These are phyloP conservation scores for Fusarium citri DNA, from an alignment of 2,329 filamentous ascomycete species.

Conservation along the genomic window DNA sequence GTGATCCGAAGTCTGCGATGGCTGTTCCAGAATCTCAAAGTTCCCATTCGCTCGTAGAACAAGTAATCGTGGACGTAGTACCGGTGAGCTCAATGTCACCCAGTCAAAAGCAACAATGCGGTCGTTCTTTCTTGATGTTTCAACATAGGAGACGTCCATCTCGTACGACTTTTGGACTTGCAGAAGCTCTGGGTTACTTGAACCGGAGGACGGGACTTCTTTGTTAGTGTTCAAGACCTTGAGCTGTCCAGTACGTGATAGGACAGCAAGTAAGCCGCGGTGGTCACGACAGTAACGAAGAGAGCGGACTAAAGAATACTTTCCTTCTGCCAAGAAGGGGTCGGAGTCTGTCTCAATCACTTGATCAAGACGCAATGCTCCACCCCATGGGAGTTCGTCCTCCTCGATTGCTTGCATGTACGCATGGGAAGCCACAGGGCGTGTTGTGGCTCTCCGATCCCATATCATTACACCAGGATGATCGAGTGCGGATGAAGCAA, in stretches of 20 bases:
- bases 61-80: constrained; percentile 67
- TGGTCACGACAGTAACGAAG: constrained; percentile 73
- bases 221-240: constrained; percentile 70
- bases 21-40: constrained; percentile 72
- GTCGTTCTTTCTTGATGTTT: constrained; percentile 64
- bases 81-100: constrained; percentile 68
- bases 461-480: constrained; percentile 81
- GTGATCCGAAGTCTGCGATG: constrained; percentile 68
- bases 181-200: constrained; percentile 68
- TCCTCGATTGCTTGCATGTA: constrained; percentile 70
- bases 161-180: constrained; percentile 70
- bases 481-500: constrained; percentile 81
- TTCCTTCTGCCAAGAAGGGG: constrained; percentile 62
- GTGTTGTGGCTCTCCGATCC: constrained; percentile 75
- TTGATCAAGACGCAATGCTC: constrained; percentile 67
- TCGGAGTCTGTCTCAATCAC: constrained; percentile 68
- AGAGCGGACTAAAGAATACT: constrained; percentile 70
- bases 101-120: constrained; percentile 76
- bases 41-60: constrained; percentile 70
- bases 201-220: constrained; percentile 60
- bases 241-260: constrained; percentile 72
- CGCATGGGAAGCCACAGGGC: constrained; percentile 62
- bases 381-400: constrained; percentile 73
- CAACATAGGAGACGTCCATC: constrained; percentile 69
- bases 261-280: constrained; percentile 69